Conservation (phyloP, 106 monocot species). For the Dendrobium nobile region DNA sequence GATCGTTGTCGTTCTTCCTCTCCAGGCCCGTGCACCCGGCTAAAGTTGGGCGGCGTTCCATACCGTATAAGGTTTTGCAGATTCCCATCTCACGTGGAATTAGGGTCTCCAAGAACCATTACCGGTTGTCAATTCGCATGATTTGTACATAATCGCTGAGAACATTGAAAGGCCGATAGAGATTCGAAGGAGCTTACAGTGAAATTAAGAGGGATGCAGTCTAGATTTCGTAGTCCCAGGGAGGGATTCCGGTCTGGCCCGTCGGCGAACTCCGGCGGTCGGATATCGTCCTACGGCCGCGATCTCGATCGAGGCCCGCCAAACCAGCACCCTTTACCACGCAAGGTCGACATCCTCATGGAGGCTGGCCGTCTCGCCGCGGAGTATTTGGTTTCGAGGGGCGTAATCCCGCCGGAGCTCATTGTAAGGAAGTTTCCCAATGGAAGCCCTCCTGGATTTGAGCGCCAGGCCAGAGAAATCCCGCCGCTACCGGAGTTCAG, state of each 20-base stretch:
- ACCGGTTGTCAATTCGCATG: neutral
- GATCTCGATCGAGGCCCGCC: neutral
- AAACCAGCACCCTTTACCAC: constrained; percentile 19
- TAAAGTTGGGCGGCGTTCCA: neutral
- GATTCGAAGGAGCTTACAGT: constrained; percentile 7
- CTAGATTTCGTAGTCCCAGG: constrained; percentile 8
- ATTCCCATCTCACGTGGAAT: neutral
- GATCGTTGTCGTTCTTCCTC: neutral
- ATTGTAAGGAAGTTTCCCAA: constrained; percentile 5
- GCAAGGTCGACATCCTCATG: constrained; percentile 57
- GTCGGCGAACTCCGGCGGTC: neutral
- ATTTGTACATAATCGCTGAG: neutral
- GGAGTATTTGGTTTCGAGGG: constrained; percentile 74
- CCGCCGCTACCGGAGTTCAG: constrained; percentile 12
- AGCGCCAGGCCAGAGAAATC: constrained; percentile 20
- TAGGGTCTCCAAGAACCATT: neutral
- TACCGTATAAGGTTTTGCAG: neutral
- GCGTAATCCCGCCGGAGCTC: constrained; percentile 38
- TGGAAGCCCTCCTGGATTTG: constrained; percentile 24
- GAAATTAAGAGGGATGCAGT: constrained; percentile 6
- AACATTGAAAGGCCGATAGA: neutral
- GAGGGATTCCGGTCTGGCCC: constrained; percentile 9
- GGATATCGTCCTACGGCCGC: neutral
- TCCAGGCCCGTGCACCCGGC: neutral
- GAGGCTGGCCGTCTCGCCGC: constrained; percentile 83